These are phyloP conservation scores for Edaphochlamys debaryana DNA, from an alignment of 139 green algal species.

Conservation along the genomic window DNA sequence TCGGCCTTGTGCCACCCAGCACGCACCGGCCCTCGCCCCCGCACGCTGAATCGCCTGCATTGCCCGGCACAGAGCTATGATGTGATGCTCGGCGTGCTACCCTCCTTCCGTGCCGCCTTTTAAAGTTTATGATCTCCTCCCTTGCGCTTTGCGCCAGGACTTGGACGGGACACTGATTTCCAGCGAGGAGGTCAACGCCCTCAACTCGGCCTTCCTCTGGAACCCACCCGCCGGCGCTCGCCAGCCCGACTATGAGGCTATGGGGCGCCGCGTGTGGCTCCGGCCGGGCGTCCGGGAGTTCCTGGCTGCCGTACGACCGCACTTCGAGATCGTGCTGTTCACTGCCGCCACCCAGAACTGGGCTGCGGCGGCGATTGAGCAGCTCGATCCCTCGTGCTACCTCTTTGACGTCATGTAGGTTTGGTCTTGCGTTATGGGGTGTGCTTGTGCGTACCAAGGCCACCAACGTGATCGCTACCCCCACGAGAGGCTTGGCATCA, in stretches of 20 bases:
- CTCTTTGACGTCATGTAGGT: constrained; percentile 43
- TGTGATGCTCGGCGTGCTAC: no score
- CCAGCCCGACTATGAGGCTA: constrained; percentile 30
- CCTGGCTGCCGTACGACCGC: constrained; percentile 8
- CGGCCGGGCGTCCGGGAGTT: constrained; percentile 33
- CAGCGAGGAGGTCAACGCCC: constrained; percentile 57
- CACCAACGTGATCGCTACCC: no score
- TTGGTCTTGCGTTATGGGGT: neutral
- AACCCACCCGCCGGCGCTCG: neutral
- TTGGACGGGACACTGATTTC: constrained; percentile 78
- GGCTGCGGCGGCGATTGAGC: constrained; percentile 66
- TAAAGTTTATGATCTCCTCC: no score
- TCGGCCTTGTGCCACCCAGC: no score
- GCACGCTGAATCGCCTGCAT: no score
- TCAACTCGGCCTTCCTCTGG: neutral
- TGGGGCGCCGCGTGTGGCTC: constrained; percentile 29
- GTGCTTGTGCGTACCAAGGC: no score
- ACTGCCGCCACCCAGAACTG: constrained; percentile 80
- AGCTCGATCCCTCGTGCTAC: constrained; percentile 48
- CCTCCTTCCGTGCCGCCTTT: no score
- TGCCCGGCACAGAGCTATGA: no score
- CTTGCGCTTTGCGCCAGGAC: constrained; percentile 51
- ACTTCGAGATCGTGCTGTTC: constrained; percentile 78
- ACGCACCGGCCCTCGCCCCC: no score
- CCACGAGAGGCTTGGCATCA: no score